phyloP scores from a whole-genome alignment of 2,329 filamentous ascomycete species.

The Calonectria pauciramosa region DNA sequence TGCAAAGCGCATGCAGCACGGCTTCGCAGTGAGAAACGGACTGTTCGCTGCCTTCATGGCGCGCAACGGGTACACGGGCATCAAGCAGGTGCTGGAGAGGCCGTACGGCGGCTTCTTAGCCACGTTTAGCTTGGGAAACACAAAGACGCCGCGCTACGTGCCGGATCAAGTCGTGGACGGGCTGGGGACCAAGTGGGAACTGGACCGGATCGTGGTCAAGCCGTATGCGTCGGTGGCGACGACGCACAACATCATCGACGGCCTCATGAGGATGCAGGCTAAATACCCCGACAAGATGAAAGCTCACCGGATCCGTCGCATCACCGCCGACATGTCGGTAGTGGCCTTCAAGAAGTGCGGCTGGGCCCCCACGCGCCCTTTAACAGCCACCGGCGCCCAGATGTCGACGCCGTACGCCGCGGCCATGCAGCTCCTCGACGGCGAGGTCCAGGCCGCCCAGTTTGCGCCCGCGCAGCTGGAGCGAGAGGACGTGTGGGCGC shows the following conservation, averaged over 20 bases:
- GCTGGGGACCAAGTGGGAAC: not conserved
- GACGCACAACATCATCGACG: constrained; percentile 7
- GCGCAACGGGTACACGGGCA: not conserved
- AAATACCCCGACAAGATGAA: not conserved
- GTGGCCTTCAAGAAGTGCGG: constrained; percentile 2
- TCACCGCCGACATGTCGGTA: not conserved
- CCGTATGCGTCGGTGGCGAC: constrained; percentile 13
- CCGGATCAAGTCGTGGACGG: not conserved
- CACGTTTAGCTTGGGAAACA: not conserved
- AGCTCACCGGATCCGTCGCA: not conserved
- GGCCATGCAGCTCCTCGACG: constrained; percentile 7
- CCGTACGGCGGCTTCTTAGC: not conserved
- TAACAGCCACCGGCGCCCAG: not conserved
- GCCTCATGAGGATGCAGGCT: not conserved
- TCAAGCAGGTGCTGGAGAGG: not conserved
- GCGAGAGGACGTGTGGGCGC: not conserved
- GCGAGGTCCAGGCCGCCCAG: constrained; percentile 6
- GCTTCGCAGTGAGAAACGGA: not conserved
- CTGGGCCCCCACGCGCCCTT: not conserved
- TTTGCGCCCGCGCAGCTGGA: constrained; percentile 5
- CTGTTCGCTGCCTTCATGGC: not conserved
- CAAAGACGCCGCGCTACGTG: not conserved
- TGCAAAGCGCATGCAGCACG: not conserved
- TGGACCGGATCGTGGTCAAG: constrained; percentile 8
- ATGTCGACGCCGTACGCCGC: not conserved